Conservation (phyloP, 2,329 filamentous ascomycete species). For the Chalaropsis thielavioides region DNA sequence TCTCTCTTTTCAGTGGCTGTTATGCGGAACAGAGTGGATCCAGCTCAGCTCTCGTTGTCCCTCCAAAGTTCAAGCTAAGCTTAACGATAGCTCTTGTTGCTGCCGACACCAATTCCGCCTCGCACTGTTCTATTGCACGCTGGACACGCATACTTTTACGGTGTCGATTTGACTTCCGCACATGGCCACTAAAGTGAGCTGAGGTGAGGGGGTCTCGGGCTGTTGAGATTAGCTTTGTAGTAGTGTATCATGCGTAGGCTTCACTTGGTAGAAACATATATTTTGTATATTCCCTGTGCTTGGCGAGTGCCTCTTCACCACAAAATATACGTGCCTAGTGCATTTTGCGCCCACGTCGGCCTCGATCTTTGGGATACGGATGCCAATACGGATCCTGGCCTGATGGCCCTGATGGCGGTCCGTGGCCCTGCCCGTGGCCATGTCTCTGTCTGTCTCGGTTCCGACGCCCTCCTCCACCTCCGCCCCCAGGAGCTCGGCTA, state of each 20-base stretch:
- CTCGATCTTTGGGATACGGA: slow-evolving; percentile 14
- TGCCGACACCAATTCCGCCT: not conserved
- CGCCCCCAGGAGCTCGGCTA: slow-evolving; percentile 21
- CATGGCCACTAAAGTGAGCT: not conserved
- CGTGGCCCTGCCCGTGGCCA: slow-evolving; percentile 5
- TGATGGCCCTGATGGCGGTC: slow-evolving; percentile 13
- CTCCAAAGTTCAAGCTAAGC: not conserved
- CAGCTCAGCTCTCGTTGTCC: not conserved
- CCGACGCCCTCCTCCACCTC: slow-evolving; percentile 12
- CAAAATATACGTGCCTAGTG: not conserved
- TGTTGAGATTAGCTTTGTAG: not conserved
- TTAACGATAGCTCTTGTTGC: not conserved
- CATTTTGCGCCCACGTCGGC: slow-evolving; percentile 12
- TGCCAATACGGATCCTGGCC: slow-evolving; percentile 14
- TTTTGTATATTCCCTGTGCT: not conserved
- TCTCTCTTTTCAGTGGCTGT: not conserved
- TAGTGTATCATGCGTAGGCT: not conserved
- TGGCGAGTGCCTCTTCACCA: not conserved
- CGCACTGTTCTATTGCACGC: not conserved
- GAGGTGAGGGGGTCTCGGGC: not conserved
- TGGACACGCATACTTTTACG: not conserved
- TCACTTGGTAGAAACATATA: too few species aligned
- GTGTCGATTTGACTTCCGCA: not conserved
- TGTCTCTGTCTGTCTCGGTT: slow-evolving; percentile 11
- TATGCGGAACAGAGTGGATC: not conserved